Evolutionary conservation across 2,329 filamentous ascomycete genomes (phyloP).

Genomic region (Lizonia empirigonia): DNA sequence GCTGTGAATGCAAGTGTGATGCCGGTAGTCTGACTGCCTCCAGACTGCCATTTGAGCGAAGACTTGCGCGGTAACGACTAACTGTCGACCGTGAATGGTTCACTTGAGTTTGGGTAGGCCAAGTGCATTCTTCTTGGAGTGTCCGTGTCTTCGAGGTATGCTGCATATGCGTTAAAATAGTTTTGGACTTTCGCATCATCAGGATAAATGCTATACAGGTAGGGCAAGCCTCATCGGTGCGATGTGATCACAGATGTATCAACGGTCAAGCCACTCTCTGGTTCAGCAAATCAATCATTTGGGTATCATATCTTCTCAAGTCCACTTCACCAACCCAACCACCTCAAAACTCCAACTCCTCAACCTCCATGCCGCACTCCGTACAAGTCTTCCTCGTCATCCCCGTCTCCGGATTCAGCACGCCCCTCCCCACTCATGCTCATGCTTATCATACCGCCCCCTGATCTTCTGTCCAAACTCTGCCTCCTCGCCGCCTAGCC

Average conservation of each 20-base stretch:
- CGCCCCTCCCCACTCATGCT: constrained; percentile 78
- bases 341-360: constrained; percentile 65
- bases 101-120: too few relatives aligned
- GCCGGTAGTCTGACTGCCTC: too few relatives aligned
- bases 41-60: too few relatives aligned
- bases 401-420: constrained; percentile 68
- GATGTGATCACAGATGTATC: not conserved
- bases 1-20: too few relatives aligned
- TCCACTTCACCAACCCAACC: not conserved
- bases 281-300: not conserved
- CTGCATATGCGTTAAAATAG: too few relatives aligned
- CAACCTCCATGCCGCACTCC: constrained; percentile 70
- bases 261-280: not conserved
- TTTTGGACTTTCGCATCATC: too few relatives aligned
- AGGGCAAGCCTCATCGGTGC: too few relatives aligned
- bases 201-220: too few relatives aligned
- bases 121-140: too few relatives aligned
- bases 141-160: too few relatives aligned
- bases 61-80: too few relatives aligned
- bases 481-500: constrained; percentile 38
- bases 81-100: too few relatives aligned
- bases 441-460: constrained; percentile 69
- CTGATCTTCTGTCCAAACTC: constrained; percentile 79
- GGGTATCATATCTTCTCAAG: not conserved
- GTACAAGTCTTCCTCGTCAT: constrained; percentile 77